Base-by-base conservation (phyloP, 2,329 filamentous ascomycete genomes). In the Colletotrichum noveboracense region DNA sequence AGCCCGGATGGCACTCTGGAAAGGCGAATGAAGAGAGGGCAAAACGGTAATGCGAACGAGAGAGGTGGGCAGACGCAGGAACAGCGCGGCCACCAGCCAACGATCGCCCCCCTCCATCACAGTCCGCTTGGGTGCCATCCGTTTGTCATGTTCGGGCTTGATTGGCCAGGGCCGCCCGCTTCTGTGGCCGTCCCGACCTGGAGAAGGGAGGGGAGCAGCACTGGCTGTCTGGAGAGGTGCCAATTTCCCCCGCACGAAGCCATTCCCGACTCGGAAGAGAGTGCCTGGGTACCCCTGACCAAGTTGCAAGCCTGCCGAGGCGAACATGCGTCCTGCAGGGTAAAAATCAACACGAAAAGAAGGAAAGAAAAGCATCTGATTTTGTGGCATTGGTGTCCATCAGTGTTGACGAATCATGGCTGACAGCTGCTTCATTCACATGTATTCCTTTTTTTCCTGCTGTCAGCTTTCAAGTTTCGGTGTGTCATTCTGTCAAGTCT, bases 211-310 rank as follows among this genome's bases (percentile, higher is more conserved):
- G 58, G 38, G 60, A 16, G 43, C 21, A 28, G 28, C 28, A 43
- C 12, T 62, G n/a, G 16, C 30, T 30, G 38, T 52, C 58, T 56
- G 68, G 60, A 61, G 58, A 65, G 55, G 26, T 56, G 55, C 71
- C 71, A 74, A 70, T 70, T 48, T 71, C 71, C 71, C 71, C 71
- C 71, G 71, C 71, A 74, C 71, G 67, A 74, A 48, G 72, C 72
- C 48, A 74, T 66, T 60, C 70, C 65, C 10, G 14, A 60, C 43
- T 60, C 7, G 67, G 68, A 32, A 60, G 9, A 30, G 38, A 16
- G 43, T 61, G 34, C 30, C 32, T 30, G n/a, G 43, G 43, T 48
- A 16, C 67, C 72, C 72, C 72, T 75, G 61, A 30, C 56, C 43
- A 48, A 48, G 64, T 34, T 67, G 38, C 73, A 73, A 38, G 34